Base-by-base conservation (phyloP, 1,284 basidiomycete species). In the Ceratobasidium theobromae region DNA sequence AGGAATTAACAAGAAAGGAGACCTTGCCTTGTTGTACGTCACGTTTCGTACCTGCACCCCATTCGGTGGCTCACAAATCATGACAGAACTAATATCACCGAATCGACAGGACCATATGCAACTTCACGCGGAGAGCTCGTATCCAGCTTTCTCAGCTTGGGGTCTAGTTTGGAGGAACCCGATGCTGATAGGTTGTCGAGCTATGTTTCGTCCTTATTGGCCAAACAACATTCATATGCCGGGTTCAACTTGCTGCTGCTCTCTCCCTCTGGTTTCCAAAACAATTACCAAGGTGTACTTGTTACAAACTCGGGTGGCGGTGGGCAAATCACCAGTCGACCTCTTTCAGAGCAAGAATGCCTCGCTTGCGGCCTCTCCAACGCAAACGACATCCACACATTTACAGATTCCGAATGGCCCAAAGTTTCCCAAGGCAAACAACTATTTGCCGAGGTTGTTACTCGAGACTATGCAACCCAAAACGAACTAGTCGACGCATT, bases 61-160 rank as follows among this genome's bases (percentile, higher is more conserved):
- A n/a, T 12, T 1, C 23, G 23, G n/a, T 41, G 14, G 25, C 6
- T 9, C 9, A 11, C 43, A 27, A 18, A 8, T 30, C 9, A 33
- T n/a, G 18, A 28, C 74, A 90, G 88, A 73, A 92, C 89, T 32
- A 92, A 92, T 77, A 90, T 92, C 74, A 88, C 87, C 49, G 89
- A 92, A 75, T 78, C 81, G 21, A 67, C 73, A 43, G 74, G 72
- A 68, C 71, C 76, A 65, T 83, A 81, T 71, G 70, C 73, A 65
- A 81, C 82, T 27, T 88, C 89, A 70, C 81, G 89, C 69, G 89
- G 89, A 45, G 77, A 79, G 58, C 80, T 92, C 68, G 79, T 84
- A 53, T 82, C 86, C 12, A 82, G 46, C 83, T 18, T 91, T 89
- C 72, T 81, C 91, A 71, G 76, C 79, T 80, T 65, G 78, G 83